Evolutionary conservation across 768 basidiomycete genomes (phyloP).

Genomic region (Hortiboletus campestris): DNA sequence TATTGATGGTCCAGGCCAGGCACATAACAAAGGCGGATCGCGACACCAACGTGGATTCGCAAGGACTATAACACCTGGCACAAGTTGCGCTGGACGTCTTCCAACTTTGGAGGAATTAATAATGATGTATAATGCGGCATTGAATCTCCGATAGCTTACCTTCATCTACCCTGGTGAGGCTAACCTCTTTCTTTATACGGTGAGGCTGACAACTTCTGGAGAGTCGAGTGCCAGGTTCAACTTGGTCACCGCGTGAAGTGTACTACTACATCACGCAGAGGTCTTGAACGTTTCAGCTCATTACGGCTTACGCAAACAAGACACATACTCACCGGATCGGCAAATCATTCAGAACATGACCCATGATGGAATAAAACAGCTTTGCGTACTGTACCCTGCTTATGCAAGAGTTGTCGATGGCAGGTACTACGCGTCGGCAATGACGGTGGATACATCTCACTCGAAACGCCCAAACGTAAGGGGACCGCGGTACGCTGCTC

Average conservation of each 20-base stretch:
- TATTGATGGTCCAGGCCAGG: not conserved
- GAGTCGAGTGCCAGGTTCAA: not conserved
- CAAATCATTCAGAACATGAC: too few species aligned
- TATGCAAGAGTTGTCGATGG: not conserved
- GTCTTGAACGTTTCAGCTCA: too few species aligned
- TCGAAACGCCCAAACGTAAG: constrained; percentile 8
- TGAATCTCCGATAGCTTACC: not conserved
- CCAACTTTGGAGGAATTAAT: not conserved
- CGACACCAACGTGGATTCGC: not conserved
- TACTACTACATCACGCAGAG: too few species aligned
- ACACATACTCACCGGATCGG: too few species aligned
- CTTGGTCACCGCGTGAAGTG: too few species aligned
- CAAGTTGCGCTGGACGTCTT: not conserved
- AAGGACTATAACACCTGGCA: not conserved
- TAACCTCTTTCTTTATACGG: not conserved
- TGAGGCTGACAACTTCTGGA: not conserved
- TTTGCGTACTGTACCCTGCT: not conserved
- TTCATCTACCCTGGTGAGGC: not conserved
- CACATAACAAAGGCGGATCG: not conserved
- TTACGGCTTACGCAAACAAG: too few species aligned
- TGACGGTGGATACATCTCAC: constrained; percentile 15
- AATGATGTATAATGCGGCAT: not conserved
- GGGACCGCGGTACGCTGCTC: constrained; percentile 21
- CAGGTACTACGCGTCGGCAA: not conserved
- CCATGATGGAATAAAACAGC: too few species aligned